Evolutionary conservation across 306 rosid genomes (phyloP), one percentile per base, ranked within the genome.

Genomic region (Cucumis sativus): DNA sequence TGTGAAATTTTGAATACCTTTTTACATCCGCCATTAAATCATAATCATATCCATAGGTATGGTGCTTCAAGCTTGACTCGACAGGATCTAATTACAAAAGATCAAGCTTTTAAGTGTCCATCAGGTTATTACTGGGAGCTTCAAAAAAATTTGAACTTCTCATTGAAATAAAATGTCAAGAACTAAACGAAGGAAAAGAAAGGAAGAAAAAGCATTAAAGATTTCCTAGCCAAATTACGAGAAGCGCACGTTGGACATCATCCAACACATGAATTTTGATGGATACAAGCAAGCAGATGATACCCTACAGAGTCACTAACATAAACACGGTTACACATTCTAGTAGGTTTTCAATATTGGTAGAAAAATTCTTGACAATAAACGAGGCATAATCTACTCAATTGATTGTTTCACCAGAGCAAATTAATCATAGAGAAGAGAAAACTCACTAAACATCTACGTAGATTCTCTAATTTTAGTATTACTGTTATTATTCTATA

Each of bases 1-100:
- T 15, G 1, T 40, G 40, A 68, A 61, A 69, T 10, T 78, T 75
- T 40, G 57, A 83, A 16, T 88, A 91, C 98, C 98, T 88, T 84
- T 82, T 75, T 78, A 81, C 43, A 47, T 71, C 81, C 75, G 83
- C 77, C 81, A 57, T 71, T 73, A 84, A 77, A 67, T 88, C 88
- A 79, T 43, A 75, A 73, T 87, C 90, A 74, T 80, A 75, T 63
- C 89, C 92, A 16, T 85, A 21, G 67, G 59, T 45, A 41, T 49
- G 86, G 80, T 81, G 84, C 83, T 81, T 77, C 51, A 74, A 85
- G 83, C 80, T 77, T 71, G 89, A 81, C 59, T 82, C 37, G 62
- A 81, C 67, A 40, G 86, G 83, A 74, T 83, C 96, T 94, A 89
- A 80, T 77, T 49, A 79, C 33, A 69, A 75, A 69, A 78, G 30